Evolutionary conservation across 2,329 filamentous ascomycete species (phyloP).

Genomic region (Nemania sp.): DNA sequence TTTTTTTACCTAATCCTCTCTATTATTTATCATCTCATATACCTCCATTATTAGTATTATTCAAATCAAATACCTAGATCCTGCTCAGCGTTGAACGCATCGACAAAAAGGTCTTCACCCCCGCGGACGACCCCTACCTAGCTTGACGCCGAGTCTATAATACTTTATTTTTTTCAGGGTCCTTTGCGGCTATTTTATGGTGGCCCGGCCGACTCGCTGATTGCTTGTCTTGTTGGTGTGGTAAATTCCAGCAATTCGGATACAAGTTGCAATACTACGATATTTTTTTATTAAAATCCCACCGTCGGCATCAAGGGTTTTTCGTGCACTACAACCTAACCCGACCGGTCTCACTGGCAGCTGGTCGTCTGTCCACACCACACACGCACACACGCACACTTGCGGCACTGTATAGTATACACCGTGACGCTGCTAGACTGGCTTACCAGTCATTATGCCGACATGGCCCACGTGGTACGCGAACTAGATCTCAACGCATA

Average conservation of each 20-base stretch:
- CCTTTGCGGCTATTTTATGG: constrained; percentile 33
- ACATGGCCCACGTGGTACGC: constrained; percentile 53
- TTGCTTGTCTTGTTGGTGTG: constrained; percentile 27
- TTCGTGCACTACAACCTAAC: constrained; percentile 35
- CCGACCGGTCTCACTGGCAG: constrained; percentile 12
- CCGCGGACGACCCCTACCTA: constrained; percentile 22
- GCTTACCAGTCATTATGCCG: constrained; percentile 50
- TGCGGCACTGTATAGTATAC: not conserved
- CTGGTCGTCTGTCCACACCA: constrained; percentile 18
- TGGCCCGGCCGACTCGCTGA: constrained; percentile 24
- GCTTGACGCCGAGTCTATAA: constrained; percentile 20
- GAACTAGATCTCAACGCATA: constrained; percentile 52
- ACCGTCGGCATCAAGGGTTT: constrained; percentile 26
- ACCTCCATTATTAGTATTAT: constrained; percentile 20
- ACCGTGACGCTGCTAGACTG: constrained; percentile 24
- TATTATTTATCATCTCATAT: constrained; percentile 26
- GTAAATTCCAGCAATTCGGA: constrained; percentile 43
- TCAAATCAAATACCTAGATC: constrained; percentile 13
- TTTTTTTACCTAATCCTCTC: constrained; percentile 9
- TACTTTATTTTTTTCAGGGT: constrained; percentile 27
- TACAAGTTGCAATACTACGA: constrained; percentile 42
- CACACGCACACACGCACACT: not conserved
- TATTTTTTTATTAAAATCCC: constrained; percentile 36
- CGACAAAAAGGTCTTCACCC: constrained; percentile 26
- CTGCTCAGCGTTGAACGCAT: constrained; percentile 26